Evolutionary conservation across 257 asterid genomes (phyloP).

Genomic region (Solanum dulcamara): DNA sequence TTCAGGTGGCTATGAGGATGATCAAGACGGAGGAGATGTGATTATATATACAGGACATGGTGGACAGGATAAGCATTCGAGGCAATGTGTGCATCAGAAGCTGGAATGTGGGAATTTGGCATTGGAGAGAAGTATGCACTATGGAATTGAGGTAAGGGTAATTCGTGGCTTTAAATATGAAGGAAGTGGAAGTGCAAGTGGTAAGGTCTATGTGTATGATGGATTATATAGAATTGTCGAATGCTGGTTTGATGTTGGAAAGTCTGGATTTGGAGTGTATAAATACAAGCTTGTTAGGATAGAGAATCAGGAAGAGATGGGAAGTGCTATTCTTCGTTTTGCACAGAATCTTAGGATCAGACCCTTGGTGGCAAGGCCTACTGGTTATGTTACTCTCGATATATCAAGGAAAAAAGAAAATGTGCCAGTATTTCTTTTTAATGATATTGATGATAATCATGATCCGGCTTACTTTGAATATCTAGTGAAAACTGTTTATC

Average conservation of each 20-base stretch:
- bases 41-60: conserved; percentile 92
- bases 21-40: conserved; percentile 71
- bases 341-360: conserved; percentile 36
- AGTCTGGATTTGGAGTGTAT: conserved; percentile 69
- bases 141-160: conserved; percentile 78
- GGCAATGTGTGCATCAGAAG: conserved; percentile 68
- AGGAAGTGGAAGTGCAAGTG: conserved; percentile 61
- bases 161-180: conserved; percentile 73
- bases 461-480: conserved; percentile 57
- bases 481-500: conserved; percentile 34
- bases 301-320: conserved; percentile 62
- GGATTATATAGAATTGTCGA: conserved; percentile 56
- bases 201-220: conserved; percentile 77
- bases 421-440: conserved; percentile 51
- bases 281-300: conserved; percentile 64
- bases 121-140: conserved; percentile 72
- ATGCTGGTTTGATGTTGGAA: conserved; percentile 75
- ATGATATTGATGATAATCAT: conserved; percentile 49
- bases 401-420: conserved; percentile 57
- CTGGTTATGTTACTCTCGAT: conserved; percentile 61
- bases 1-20: conserved; percentile 92
- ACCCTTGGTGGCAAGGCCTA: conserved; percentile 48
- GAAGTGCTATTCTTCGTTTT: conserved; percentile 45
- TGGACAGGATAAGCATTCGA: conserved; percentile 58
- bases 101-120: conserved; percentile 81